Evolutionary conservation across 192 early-diverging fungal species (phyloP).

Genomic region (Linderina pennispora): DNA sequence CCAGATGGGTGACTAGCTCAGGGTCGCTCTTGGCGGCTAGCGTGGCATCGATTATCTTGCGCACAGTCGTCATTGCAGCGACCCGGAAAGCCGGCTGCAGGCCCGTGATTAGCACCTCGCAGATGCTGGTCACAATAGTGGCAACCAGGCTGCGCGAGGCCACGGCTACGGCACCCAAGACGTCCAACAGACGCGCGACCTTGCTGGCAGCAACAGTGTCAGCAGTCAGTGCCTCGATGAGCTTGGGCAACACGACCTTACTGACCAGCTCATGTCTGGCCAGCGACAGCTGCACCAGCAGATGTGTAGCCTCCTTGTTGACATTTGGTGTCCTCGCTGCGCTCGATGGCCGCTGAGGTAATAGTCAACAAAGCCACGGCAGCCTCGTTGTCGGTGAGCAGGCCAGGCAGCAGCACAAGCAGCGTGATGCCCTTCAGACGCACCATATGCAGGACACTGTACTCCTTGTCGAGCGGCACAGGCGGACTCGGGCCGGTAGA

Average conservation of each 20-base stretch:
- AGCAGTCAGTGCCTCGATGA: constrained; percentile 31
- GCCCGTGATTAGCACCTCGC: constrained; percentile 4
- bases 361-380: constrained; percentile 35
- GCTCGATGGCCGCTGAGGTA: constrained; percentile 32
- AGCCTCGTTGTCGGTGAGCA: constrained; percentile 53
- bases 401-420: constrained; percentile 53
- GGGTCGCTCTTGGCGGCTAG: constrained; percentile 1
- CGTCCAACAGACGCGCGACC: constrained; percentile 32
- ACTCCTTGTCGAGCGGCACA: constrained; percentile 60
- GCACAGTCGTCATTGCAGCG: constrained; percentile 21
- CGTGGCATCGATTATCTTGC: constrained; percentile 34
- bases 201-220: constrained; percentile 18
- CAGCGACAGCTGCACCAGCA: constrained; percentile 38
- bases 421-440: constrained; percentile 67
- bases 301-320: constrained; percentile 43
- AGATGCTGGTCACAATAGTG: constrained; percentile 17
- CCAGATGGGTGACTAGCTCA: constrained; percentile 5
- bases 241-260: constrained; percentile 28
- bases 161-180: constrained; percentile 38
- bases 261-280: constrained; percentile 25
- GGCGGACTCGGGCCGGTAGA: constrained; percentile 64
- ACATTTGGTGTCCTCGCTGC: constrained; percentile 43
- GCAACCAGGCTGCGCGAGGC: constrained; percentile 14
- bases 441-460: constrained; percentile 62
- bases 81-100: constrained; percentile 14